phyloP scores from a whole-genome alignment of 176 grass and related monocot species.

The Oryza meyeriana region DNA sequence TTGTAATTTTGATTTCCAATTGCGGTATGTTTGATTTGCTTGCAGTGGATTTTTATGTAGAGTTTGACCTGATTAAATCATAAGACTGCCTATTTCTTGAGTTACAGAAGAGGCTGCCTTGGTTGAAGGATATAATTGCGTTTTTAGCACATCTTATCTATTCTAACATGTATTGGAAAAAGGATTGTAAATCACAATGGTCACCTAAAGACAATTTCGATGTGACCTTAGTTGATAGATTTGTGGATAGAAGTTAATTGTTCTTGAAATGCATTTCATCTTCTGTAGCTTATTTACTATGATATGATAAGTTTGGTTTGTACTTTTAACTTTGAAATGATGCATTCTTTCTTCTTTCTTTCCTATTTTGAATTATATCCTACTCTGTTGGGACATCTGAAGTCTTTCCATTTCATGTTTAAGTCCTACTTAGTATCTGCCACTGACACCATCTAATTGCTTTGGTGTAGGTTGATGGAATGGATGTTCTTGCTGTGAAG shows the following conservation, averaged over 20 bases:
- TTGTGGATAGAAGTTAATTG: background rate
- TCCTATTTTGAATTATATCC: background rate
- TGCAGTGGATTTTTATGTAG: slow-evolving; percentile 2
- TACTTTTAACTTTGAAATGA: background rate
- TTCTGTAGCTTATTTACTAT: background rate
- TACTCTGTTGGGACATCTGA: background rate
- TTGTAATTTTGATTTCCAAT: background rate
- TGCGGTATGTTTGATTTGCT: background rate
- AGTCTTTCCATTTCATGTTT: slow-evolving; percentile 1
- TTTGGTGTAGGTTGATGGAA: slow-evolving; percentile 77
- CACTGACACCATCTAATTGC: background rate
- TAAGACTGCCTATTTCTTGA: background rate
- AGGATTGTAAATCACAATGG: background rate
- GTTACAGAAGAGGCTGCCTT: background rate
- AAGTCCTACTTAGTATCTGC: background rate
- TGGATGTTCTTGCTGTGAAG: slow-evolving; percentile 97
- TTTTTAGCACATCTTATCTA: slow-evolving; percentile 9
- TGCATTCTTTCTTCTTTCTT: background rate
- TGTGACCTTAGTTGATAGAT: background rate
- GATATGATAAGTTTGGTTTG: background rate
- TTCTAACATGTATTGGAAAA: background rate
- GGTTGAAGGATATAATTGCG: background rate
- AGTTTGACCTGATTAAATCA: background rate
- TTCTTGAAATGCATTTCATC: background rate
- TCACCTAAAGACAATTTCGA: background rate